These are phyloP conservation scores for Rhizophagus sp. DNA, from an alignment of 192 early-diverging fungal species.

Conservation along the genomic window DNA sequence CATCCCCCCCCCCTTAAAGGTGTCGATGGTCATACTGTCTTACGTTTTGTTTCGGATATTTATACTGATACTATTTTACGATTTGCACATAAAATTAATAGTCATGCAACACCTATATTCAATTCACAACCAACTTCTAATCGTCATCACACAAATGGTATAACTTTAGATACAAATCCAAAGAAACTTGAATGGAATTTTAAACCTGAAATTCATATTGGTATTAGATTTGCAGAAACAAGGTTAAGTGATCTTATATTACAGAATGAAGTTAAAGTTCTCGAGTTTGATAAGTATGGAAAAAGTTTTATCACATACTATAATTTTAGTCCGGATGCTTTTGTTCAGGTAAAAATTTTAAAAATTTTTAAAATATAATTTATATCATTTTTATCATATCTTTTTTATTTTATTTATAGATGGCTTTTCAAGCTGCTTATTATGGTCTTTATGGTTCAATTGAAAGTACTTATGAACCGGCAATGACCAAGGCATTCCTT, in stretches of 20 bases:
- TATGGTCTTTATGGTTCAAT: slow-evolving; percentile 68
- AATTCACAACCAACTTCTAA: slow-evolving; percentile 32
- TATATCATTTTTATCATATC: neutral
- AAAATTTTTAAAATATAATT: neutral
- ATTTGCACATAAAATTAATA: slow-evolving; percentile 50
- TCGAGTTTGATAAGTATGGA: slow-evolving; percentile 67
- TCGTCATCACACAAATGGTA: neutral
- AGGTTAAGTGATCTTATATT: slow-evolving; percentile 49
- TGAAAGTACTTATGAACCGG: slow-evolving; percentile 81
- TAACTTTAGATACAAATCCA: slow-evolving; percentile 37
- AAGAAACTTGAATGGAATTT: slow-evolving; percentile 51
- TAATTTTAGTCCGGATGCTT: slow-evolving; percentile 62
- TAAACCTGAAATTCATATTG: slow-evolving; percentile 39
- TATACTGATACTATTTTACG: slow-evolving; percentile 53
- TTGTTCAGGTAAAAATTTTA: slow-evolving; percentile 44
- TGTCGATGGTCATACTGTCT: slow-evolving; percentile 55
- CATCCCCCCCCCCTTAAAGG: too few relatives aligned
- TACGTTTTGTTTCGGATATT: slow-evolving; percentile 53
- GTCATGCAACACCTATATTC: slow-evolving; percentile 45
- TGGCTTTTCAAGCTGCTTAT: slow-evolving; percentile 81
- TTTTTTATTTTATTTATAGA: slow-evolving; percentile 44
- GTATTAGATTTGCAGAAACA: slow-evolving; percentile 51
- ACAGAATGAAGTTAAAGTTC: slow-evolving; percentile 63
- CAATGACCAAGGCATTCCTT: slow-evolving; percentile 66
- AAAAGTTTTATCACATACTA: slow-evolving; percentile 63